Evolutionary conservation across 2,329 filamentous ascomycete genomes (phyloP).

Genomic region (Penicillium sp.): DNA sequence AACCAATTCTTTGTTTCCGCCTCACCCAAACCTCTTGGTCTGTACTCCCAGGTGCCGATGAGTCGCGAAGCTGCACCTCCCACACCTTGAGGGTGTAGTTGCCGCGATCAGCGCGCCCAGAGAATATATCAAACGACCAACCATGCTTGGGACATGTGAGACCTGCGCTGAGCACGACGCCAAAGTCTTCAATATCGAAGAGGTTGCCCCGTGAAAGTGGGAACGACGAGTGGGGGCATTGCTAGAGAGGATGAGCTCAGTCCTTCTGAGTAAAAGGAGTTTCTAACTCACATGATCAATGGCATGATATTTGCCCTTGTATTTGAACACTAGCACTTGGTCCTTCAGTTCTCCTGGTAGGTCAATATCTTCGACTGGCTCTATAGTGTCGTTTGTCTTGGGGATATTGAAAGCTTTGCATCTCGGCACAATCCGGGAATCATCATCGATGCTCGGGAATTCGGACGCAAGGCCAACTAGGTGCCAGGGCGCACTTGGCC

Average conservation of each 20-base stretch:
- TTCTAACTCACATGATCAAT: constrained; percentile 52
- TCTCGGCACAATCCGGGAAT: constrained; percentile 36
- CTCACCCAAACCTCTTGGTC: constrained; percentile 32
- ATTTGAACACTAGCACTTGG: constrained; percentile 58
- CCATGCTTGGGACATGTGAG: constrained; percentile 60
- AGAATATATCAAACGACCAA: constrained; percentile 63
- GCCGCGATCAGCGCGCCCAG: constrained; percentile 54
- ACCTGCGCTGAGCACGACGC: constrained; percentile 43
- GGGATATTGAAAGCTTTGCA: constrained; percentile 53
- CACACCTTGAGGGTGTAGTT: constrained; percentile 55
- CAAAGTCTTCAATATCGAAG: constrained; percentile 67
- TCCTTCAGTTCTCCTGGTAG: constrained; percentile 42
- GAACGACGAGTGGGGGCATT: constrained; percentile 60
- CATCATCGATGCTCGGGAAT: constrained; percentile 46
- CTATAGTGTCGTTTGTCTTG: constrained; percentile 23
- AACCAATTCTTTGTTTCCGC: constrained; percentile 29
- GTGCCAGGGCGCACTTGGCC: constrained; percentile 40
- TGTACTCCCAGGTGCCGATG: not conserved
- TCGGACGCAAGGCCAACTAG: constrained; percentile 46
- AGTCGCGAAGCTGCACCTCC: constrained; percentile 51
- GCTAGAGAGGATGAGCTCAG: constrained; percentile 33
- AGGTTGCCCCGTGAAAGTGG: constrained; percentile 55
- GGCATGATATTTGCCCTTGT: constrained; percentile 56
- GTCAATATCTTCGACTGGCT: constrained; percentile 20
- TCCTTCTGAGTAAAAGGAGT: not conserved